Conservation (phyloP, 306 rosid genomes). For the Inga leiocalycina region DNA sequence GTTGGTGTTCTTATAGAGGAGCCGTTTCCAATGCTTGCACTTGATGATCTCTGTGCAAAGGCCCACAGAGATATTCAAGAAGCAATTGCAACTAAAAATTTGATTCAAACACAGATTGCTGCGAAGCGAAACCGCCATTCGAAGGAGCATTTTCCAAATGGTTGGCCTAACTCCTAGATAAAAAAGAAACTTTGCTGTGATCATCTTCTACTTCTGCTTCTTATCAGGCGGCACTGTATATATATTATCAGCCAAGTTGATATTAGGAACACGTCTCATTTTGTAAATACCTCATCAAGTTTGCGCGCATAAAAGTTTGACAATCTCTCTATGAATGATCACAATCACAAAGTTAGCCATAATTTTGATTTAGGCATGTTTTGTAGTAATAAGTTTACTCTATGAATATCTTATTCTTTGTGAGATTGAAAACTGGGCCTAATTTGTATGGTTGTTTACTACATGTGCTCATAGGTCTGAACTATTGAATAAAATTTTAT, state of each 20-base stretch:
- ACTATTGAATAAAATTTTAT: too few relatives aligned
- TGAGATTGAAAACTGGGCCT: neutral
- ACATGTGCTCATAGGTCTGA: neutral
- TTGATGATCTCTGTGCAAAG: conserved; percentile 67
- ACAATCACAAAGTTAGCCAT: conserved; percentile 20
- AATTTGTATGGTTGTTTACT: neutral
- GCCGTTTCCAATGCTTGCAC: conserved; percentile 90
- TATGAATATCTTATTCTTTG: neutral
- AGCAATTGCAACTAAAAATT: conserved; percentile 49
- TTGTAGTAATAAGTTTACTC: conserved; percentile 14
- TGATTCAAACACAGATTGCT: conserved; percentile 50
- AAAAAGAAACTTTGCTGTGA: conserved; percentile 21
- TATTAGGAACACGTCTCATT: neutral
- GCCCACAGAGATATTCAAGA: conserved; percentile 66
- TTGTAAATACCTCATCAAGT: conserved; percentile 14
- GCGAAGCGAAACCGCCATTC: conserved; percentile 53
- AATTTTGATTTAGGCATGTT: conserved; percentile 21
- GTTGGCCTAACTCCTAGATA: conserved; percentile 60
- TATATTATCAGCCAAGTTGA: neutral
- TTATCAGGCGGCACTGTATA: conserved; percentile 2
- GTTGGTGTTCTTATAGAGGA: conserved; percentile 98
- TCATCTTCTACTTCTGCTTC: conserved; percentile 9
- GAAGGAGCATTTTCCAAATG: conserved; percentile 68
- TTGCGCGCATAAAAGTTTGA: conserved; percentile 23
- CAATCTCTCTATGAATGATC: conserved; percentile 28